These are phyloP conservation scores for Pezicula radicicola DNA, from an alignment of 2,329 filamentous ascomycete species.

Conservation along the genomic window DNA sequence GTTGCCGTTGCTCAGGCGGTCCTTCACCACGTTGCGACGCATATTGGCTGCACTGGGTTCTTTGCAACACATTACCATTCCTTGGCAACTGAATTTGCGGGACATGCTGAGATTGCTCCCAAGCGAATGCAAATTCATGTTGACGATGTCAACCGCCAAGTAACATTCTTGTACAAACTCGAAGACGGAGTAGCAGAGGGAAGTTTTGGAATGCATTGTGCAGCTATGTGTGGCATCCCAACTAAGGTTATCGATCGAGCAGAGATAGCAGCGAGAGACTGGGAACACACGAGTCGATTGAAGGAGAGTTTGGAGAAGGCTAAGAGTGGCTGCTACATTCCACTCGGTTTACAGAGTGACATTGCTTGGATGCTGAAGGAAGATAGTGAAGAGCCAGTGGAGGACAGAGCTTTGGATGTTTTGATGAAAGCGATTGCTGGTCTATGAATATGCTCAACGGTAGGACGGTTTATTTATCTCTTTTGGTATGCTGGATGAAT, in stretches of 20 bases:
- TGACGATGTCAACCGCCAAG: slow-evolving; percentile 75
- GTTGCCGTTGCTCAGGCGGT: slow-evolving; percentile 96
- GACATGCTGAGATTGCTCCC: slow-evolving; percentile 81
- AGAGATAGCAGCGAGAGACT: slow-evolving; percentile 83
- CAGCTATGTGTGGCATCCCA: slow-evolving; percentile 95
- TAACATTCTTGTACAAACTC: slow-evolving; percentile 95
- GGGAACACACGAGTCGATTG: slow-evolving; percentile 91
- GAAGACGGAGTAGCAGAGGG: slow-evolving; percentile 93
- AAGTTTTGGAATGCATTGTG: slow-evolving; percentile 98
- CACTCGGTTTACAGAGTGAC: slow-evolving; percentile 84
- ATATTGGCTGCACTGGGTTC: slow-evolving; percentile 91
- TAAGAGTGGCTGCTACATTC: slow-evolving; percentile 76
- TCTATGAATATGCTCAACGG: slow-evolving; percentile 33
- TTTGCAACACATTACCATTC: slow-evolving; percentile 98
- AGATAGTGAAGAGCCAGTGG: slow-evolving; percentile 38
- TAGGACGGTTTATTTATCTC: too few relatives aligned
- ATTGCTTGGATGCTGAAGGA: slow-evolving; percentile 73
- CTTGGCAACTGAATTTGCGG: slow-evolving; percentile 83
- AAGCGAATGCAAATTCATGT: slow-evolving; percentile 95
- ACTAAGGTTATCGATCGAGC: slow-evolving; percentile 78
- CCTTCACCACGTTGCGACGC: slow-evolving; percentile 90
- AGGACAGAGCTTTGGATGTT: slow-evolving; percentile 53
- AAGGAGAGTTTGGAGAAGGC: slow-evolving; percentile 85
- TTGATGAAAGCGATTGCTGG: slow-evolving; percentile 58
- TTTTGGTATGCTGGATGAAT: too few relatives aligned